A percentile compares a stretch with the other conserved stretches of the same genome.
phyloP scores from a whole-genome alignment of 176 grass and related monocot species.

The Tillandsia leiboldiana region DNA sequence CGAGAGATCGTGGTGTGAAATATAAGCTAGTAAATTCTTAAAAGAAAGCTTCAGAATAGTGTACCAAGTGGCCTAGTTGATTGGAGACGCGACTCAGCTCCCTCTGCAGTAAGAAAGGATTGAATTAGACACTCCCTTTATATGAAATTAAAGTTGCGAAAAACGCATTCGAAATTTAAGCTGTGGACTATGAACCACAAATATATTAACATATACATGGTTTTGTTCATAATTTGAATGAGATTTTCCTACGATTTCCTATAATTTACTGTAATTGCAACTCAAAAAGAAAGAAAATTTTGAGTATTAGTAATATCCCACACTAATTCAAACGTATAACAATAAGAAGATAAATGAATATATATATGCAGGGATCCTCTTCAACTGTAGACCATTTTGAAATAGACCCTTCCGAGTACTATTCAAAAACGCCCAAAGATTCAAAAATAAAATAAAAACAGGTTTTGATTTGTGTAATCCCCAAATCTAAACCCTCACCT shows the following conservation, averaged over 20 bases:
- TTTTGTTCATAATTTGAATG: too few species aligned
- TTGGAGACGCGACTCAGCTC: conserved; percentile 35
- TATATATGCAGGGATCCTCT: too few species aligned
- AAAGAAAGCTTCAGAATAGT: conserved; percentile 10
- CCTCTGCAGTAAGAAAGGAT: conserved; percentile 30
- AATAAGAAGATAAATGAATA: too few species aligned
- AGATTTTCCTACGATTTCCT: too few species aligned
- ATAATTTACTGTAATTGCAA: not conserved
- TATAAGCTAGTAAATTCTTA: not conserved
- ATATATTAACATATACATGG: too few species aligned
- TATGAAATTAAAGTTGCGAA: not conserved
- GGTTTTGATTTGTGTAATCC: not conserved
- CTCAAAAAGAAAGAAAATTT: too few species aligned
- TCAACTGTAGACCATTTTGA: too few species aligned
- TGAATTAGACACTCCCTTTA: not conserved
- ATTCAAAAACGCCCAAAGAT: not conserved
- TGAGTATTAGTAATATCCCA: too few species aligned
- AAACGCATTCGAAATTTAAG: not conserved
- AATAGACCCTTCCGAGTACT: not conserved
- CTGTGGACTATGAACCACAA: too few species aligned
- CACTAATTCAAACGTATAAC: too few species aligned
- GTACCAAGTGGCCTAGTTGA: conserved; percentile 43
- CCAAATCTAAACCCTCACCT: conserved; percentile 27
- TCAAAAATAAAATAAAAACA: not conserved
- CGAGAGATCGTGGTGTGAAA: too few species aligned